A percentile compares a stretch with the other conserved stretches of the same genome.
Conservation (phyloP, 495 filamentous ascomycete genomes). For the Sordaria brevicollis region DNA sequence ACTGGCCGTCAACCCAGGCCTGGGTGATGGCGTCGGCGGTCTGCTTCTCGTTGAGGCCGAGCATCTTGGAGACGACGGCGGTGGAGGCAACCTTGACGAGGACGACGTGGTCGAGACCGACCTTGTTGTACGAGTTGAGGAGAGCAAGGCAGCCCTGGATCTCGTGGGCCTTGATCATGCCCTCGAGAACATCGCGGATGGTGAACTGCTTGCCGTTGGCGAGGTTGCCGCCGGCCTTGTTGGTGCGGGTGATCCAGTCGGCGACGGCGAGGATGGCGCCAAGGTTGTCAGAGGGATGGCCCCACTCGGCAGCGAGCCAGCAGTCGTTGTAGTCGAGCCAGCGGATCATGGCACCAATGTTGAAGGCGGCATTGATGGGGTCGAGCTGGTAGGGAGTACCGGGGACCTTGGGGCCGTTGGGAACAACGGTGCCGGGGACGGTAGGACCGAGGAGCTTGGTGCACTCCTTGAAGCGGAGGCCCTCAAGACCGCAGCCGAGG, state of each 20-base stretch:
- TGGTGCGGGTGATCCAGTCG: constrained; percentile 95
- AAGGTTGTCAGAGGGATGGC: constrained; percentile 93
- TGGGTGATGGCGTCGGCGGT: constrained; percentile 93
- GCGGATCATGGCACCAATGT: constrained; percentile 95
- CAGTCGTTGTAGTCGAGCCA: constrained; percentile 99
- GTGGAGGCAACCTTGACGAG: constrained; percentile 95
- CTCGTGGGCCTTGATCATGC: constrained; percentile 99
- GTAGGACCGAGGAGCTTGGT: constrained; percentile 89
- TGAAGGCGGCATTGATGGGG: constrained; percentile 92
- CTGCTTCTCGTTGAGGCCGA: constrained; percentile 80
- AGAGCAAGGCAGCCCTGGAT: constrained; percentile 95
- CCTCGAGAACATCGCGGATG: constrained; percentile 84
- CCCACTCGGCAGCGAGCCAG: constrained; percentile 98
- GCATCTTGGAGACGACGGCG: constrained; percentile 87
- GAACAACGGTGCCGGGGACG: constrained; percentile 82
- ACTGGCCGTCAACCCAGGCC: constrained; percentile 95
- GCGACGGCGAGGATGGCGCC: constrained; percentile 92
- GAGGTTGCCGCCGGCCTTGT: constrained; percentile 79
- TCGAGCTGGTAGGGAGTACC: constrained; percentile 92
- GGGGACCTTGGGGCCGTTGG: constrained; percentile 84
- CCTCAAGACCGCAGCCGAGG: constrained; percentile 91
- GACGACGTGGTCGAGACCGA: constrained; percentile 94
- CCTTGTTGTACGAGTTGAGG: constrained; percentile 97
- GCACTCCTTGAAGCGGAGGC: constrained; percentile 91
- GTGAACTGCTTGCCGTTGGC: constrained; percentile 79